Evolutionary conservation across 1,284 basidiomycete genomes (phyloP), one percentile per base, ranked within the genome.

Genomic region (Schizopora paradoxa): DNA sequence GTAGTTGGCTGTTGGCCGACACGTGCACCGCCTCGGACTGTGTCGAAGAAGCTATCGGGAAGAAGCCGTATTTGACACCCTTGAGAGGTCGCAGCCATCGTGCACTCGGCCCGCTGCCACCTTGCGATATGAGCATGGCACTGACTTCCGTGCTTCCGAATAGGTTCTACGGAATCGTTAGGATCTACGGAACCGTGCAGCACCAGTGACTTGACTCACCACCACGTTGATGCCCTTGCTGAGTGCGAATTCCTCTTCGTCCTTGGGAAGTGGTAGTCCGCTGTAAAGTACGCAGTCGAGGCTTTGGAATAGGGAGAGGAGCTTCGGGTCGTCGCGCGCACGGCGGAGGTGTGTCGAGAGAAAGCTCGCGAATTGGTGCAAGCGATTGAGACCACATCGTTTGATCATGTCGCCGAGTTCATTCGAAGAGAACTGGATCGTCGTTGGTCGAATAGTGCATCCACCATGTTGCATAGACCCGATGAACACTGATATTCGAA

Each of bases 111-210:
- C 72, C 73, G 44, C 63, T 63, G 35, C 66, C 72, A 45, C 71
- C 71, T 32, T 64, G 53, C 35, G 80, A 77, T 26, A 78, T 57
- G 49, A 86, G 67, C 70, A 81, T 80, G 2, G 74, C 77, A 37
- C 80, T 79, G 51, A 77, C 74, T 65, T 86, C 84, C 4, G 82
- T 86, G 61, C 74, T 83, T 18, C 83, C 82, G 57, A 84, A 86
- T 25, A 82, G 69, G 59, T 84, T 84, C 74, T 79, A 46, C n/a
- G 36, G 7, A 29, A 23, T 54, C 21, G 56, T 47, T 33, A 54
- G 37, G 6, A 28, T 28, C 8, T 11, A 16, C 27, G 14, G 19
- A 34, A 18, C 13, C 40, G 45, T 54, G 43, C 49, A 45, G 45
- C 39, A 54, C 41, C 36, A 50, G 41, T 21, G 40, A 33, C 37